phyloP scores from a whole-genome alignment of 2,329 filamentous ascomycete genomes.

The Penicillium sp. region DNA sequence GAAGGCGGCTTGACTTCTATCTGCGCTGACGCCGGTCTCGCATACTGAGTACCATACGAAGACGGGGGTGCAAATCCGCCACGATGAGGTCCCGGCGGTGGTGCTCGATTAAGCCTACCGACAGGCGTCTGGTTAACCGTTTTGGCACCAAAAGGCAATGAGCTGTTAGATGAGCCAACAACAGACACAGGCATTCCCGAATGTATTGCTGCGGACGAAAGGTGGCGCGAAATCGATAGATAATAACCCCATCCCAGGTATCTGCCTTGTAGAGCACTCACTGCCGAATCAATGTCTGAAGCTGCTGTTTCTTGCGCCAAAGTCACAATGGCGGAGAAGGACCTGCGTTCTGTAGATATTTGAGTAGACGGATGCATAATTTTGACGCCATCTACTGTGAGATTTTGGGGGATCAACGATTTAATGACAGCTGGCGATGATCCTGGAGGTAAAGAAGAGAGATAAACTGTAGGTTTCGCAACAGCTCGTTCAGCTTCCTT shows the following conservation, averaged over 20 bases:
- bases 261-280: constrained; percentile 73
- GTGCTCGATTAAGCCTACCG: constrained; percentile 47
- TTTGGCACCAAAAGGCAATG: constrained; percentile 75
- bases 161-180: constrained; percentile 45
- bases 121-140: constrained; percentile 50
- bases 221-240: constrained; percentile 72
- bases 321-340: constrained; percentile 73
- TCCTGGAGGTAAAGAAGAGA: constrained; percentile 52
- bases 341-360: constrained; percentile 59
- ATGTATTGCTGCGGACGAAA: constrained; percentile 70
- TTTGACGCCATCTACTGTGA: constrained; percentile 70
- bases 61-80: constrained; percentile 72
- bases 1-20: constrained; percentile 71
- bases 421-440: constrained; percentile 50
- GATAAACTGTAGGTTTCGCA: constrained; percentile 53
- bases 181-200: constrained; percentile 49
- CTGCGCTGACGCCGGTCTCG: constrained; percentile 51
- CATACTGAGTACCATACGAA: constrained; percentile 56
- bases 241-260: constrained; percentile 85
- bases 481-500: constrained; percentile 45
- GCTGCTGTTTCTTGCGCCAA: constrained; percentile 75
- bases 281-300: constrained; percentile 75
- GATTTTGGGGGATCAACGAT: constrained; percentile 46
- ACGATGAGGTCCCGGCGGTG: constrained; percentile 47
- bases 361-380: constrained; percentile 57